A percentile compares a stretch with the other conserved stretches of the same genome.
phyloP scores from a whole-genome alignment of 129 eudicot species.

The Centella asiatica region DNA sequence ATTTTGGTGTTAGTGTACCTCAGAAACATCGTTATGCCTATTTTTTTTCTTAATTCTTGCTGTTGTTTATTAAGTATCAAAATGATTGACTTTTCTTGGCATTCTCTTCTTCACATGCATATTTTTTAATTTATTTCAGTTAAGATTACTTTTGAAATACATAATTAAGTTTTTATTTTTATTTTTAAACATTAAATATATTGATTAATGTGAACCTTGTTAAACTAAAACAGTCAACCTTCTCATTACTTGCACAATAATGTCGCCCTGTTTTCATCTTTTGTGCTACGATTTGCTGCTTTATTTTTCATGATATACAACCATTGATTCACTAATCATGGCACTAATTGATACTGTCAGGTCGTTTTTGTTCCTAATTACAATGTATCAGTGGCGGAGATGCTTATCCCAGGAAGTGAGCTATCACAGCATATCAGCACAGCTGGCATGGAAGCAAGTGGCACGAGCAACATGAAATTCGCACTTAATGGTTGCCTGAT shows the following conservation, averaged over 20 bases:
- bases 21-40: too few species aligned
- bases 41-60: too few species aligned
- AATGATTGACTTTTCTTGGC: too few species aligned
- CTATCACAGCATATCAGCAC: constrained; percentile 98
- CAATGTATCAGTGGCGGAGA: constrained; percentile 97
- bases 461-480: constrained; percentile 98
- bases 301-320: not conserved
- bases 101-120: too few species aligned
- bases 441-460: constrained; percentile 99
- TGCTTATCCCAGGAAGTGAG: constrained; percentile 99
- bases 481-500: constrained; percentile 98
- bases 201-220: not conserved
- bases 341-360: constrained; percentile 27
- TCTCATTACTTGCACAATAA: not conserved
- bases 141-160: too few species aligned
- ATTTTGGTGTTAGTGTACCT: too few species aligned
- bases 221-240: not conserved
- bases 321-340: constrained; percentile 10
- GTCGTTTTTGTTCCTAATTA: constrained; percentile 96
- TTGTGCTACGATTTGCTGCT: not conserved
- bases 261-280: not conserved
- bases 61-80: too few species aligned
- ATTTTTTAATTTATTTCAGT: too few species aligned
- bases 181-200: too few species aligned
- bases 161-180: too few species aligned